A percentile compares a stretch with the other conserved stretches of the same genome.
phyloP scores from a whole-genome alignment of 768 basidiomycete genomes.

The Serendipita sp. region DNA sequence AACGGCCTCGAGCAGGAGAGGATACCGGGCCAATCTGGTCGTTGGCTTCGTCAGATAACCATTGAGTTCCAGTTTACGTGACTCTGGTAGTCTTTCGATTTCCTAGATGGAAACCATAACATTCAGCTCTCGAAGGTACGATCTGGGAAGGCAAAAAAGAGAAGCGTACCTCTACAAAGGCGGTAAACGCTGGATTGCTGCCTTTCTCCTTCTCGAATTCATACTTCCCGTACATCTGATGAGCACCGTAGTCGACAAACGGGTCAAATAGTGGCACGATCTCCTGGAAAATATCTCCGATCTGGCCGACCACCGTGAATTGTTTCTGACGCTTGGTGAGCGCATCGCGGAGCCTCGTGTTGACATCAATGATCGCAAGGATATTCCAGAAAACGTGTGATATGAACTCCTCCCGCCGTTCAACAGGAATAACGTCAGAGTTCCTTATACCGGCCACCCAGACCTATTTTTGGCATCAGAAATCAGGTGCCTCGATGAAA shows the following conservation, averaged over 20 bases:
- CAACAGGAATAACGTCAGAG: constrained; percentile 56
- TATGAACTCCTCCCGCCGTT: constrained; percentile 69
- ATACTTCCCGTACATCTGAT: constrained; percentile 95
- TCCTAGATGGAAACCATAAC: too few species aligned
- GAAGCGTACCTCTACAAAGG: constrained; percentile 81
- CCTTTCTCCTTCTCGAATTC: constrained; percentile 99
- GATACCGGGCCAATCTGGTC: constrained; percentile 92
- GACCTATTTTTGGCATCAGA: constrained; percentile 28
- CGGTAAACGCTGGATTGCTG: constrained; percentile 79
- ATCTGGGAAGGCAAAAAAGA: background rate
- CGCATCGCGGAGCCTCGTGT: constrained; percentile 79
- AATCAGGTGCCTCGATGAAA: background rate
- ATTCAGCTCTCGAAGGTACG: background rate
- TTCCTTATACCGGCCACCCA: constrained; percentile 84
- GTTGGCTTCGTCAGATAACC: constrained; percentile 98
- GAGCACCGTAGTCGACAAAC: constrained; percentile 89
- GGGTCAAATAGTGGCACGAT: constrained; percentile 76
- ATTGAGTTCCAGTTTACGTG: constrained; percentile 90
- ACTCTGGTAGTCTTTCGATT: constrained; percentile 86
- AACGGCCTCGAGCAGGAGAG: constrained; percentile 80
- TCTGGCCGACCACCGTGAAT: constrained; percentile 79
- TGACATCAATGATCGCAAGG: constrained; percentile 82
- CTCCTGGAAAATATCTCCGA: constrained; percentile 85
- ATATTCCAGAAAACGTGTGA: constrained; percentile 98
- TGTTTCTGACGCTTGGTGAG: constrained; percentile 91